A percentile compares a stretch with the other conserved stretches of the same genome.
These are phyloP conservation scores for Gossypium trilobum DNA, from an alignment of 441 rosid genomes.

Conservation along the genomic window DNA sequence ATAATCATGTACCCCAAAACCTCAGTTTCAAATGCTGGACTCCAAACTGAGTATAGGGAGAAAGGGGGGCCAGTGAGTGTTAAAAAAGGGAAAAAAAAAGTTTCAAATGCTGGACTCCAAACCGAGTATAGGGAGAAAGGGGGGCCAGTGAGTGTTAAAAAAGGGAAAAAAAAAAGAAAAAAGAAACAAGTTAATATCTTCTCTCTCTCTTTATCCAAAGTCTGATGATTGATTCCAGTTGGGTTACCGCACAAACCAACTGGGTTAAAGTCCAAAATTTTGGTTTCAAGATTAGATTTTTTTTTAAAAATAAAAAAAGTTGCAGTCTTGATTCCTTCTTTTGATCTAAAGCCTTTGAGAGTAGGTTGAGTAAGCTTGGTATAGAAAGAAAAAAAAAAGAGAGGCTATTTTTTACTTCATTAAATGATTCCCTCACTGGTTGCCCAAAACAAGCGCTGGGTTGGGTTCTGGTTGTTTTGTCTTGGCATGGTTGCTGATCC, in stretches of 20 bases:
- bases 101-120: neutral
- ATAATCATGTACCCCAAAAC: slow-evolving; percentile 45
- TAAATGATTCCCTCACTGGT: slow-evolving; percentile 40
- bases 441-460: slow-evolving; percentile 34
- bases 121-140: neutral
- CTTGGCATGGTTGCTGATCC: slow-evolving; percentile 39
- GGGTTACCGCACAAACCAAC: slow-evolving; percentile 38
- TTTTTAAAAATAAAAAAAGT: slow-evolving; percentile 24
- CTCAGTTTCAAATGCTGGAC: slow-evolving; percentile 34
- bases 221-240: slow-evolving; percentile 51
- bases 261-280: slow-evolving; percentile 28
- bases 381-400: slow-evolving; percentile 23
- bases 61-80: too few relatives aligned
- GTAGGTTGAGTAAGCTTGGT: slow-evolving; percentile 20
- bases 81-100: too few relatives aligned
- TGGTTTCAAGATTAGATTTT: slow-evolving; percentile 19
- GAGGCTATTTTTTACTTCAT: slow-evolving; percentile 30
- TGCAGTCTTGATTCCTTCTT: slow-evolving; percentile 27
- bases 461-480: slow-evolving; percentile 34
- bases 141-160: neutral
- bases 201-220: slow-evolving; percentile 7
- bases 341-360: slow-evolving; percentile 22
- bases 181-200: slow-evolving; percentile 14
- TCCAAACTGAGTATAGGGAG: too few relatives aligned
- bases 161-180: neutral